Base-by-base conservation (phyloP, 164 flowering plant genomes). In the Pachysandra terminalis region DNA sequence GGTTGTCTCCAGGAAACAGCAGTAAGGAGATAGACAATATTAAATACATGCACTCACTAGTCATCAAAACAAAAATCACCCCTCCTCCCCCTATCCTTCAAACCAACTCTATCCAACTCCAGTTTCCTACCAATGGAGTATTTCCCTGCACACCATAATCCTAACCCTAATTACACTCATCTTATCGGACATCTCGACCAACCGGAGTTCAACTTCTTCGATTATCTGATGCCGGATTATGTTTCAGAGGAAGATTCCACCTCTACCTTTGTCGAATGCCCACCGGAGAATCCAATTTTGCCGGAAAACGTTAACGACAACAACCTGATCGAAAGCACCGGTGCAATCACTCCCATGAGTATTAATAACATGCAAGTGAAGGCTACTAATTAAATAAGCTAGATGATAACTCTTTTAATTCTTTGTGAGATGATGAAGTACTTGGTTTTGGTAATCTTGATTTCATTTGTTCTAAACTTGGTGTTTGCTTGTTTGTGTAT, bases 151-250 rank as follows among this genome's bases (percentile, higher is more conserved):
- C 53, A 68, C 51, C 68, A 73, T 37, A 74, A 68, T 66, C 75
- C 67, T 45, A 55, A 56, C 52, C 17, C 48, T n/a, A 21, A n/a
- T 25, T 48, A 60, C 23, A 49, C 24, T 51, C 27, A 19, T 22
- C 15, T 27, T 9, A 40, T 32, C 37, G 7, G 53, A 22, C 2
- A 63, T 60, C 61, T 16, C 0, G 71, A 56, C 27, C 28, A 28
- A 5, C 23, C 51, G 35, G 76, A 74, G 16, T 76, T 82, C 59
- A 72, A 77, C 22, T 3, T 77, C 83, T 57, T 69, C 82, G 0
- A 1, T 3, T 32, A 32, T 32, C 37, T 73, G 27, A 14, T 67
- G 19, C 79, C 68, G 6, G 81, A 60, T 14, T 66, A 56, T 32
- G 37, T 32, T 0, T 66, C 52, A 14, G 71, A 59, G 8, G 75